A percentile compares a stretch with the other conserved stretches of the same genome.
These are phyloP conservation scores for Saccharomyces mikatae DNA, from an alignment of 805 yeast genomes.

Conservation along the genomic window DNA sequence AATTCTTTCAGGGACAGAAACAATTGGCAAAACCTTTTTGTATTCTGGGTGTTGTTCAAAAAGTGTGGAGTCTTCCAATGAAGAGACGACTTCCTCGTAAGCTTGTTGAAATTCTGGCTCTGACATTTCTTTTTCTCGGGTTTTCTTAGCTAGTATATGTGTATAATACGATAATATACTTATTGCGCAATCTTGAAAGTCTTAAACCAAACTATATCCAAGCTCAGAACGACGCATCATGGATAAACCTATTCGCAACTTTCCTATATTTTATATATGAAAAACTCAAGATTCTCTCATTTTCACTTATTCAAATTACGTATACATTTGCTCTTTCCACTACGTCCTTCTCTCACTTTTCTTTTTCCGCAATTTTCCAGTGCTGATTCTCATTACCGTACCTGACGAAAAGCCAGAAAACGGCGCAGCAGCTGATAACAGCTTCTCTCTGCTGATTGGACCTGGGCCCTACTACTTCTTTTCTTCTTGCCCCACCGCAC, in stretches of 20 bases:
- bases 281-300: neutral
- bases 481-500: neutral
- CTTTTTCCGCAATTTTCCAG: neutral
- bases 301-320: neutral
- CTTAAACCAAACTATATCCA: neutral
- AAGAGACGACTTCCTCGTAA: constrained; percentile 78
- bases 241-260: neutral
- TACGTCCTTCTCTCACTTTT: neutral
- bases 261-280: neutral
- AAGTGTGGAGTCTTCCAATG: constrained; percentile 82
- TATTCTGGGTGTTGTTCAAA: constrained; percentile 82
- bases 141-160: neutral
- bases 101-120: constrained; percentile 99
- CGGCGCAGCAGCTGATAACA: neutral
- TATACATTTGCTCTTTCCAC: neutral
- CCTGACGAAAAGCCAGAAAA: neutral
- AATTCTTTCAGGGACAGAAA: constrained; percentile 88
- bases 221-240: neutral
- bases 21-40: constrained; percentile 76
- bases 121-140: constrained; percentile 7
- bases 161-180: neutral
- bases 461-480: neutral
- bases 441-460: neutral
- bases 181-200: neutral
- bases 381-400: neutral